These are phyloP conservation scores for Vaccinium corymbosum DNA, from an alignment of 148 eudicot species.

Conservation along the genomic window DNA sequence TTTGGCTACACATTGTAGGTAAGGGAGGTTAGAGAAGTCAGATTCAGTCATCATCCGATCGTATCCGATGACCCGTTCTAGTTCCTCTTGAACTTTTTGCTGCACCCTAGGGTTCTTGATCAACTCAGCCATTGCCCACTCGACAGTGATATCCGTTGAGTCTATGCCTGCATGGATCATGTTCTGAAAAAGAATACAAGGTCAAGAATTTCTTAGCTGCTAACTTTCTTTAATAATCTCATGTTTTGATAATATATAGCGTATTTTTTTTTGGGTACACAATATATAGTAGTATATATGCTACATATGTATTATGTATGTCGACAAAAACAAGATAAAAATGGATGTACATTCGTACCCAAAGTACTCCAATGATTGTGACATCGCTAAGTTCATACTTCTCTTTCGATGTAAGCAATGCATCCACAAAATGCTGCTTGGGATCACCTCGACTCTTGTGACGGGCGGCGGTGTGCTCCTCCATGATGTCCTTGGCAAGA, in stretches of 20 bases:
- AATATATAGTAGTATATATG: too few relatives aligned
- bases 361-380: conserved; percentile 70
- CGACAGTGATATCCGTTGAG: conserved; percentile 64
- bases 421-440: conserved; percentile 82
- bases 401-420: conserved; percentile 58
- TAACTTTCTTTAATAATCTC: neutral
- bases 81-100: too few relatives aligned
- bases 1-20: too few relatives aligned
- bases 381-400: conserved; percentile 77
- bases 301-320: too few relatives aligned
- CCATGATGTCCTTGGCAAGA: conserved; percentile 64
- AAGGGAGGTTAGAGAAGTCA: too few relatives aligned
- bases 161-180: conserved; percentile 93
- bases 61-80: too few relatives aligned
- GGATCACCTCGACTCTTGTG: conserved; percentile 33
- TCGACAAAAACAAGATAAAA: too few relatives aligned
- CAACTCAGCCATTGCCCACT: conserved; percentile 9
- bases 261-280: too few relatives aligned
- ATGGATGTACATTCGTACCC: conserved; percentile 39
- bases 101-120: too few relatives aligned
- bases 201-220: neutral
- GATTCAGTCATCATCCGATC: too few relatives aligned
- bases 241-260: neutral
- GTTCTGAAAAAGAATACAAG: conserved; percentile 36
- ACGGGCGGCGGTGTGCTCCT: conserved; percentile 57